Base-by-base conservation (phyloP, 2,329 filamentous ascomycete species). In the Thelonectria olida region DNA sequence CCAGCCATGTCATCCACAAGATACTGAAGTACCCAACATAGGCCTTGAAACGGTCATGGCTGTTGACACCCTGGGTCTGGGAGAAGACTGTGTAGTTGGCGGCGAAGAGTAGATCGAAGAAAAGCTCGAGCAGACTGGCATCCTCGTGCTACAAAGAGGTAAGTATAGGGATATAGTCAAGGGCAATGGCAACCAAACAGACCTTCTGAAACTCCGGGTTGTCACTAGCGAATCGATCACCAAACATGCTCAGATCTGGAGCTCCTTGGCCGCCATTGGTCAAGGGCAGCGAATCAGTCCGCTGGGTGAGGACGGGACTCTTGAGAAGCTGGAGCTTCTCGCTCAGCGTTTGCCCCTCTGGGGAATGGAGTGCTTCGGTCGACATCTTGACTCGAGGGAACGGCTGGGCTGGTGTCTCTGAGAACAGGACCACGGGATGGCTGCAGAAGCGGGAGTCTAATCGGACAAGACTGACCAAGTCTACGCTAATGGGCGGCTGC, bases 1-100 rank as follows among this genome's bases (percentile, higher is more conserved):
- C 80, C 34, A 90, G 82, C 89, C 89, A 91, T n/a, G 86, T 90
- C 60, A 89, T 84, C 88, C 88, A 91, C 6, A 90, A 77, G 17
- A 90, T 79, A 20, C 84, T 80, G 38, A 79, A 79, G 55, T 74
- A 79, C 7, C 76, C 76, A n/a, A 76, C 62, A 36, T 76, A 78
- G 6, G 75, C 69, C 44, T 72, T 74, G 59, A 81, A 73, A 1
- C 72, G 72, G 8, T 63, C 51, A 7, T 64, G 64, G 17, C 68
- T 75, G 61, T 74, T 78, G 36, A 78, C 72, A 28, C 72, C 50
- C 45, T 74, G 72, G 5, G 57, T 74, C 41, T 73, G 66, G 12
- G 72, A 70, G 67, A 90, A 90, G 12, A 88, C 87, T 5, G 85
- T 86, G 54, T 90, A 78, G 67, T 90, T 90, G 57, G 87, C 88